phyloP scores from a whole-genome alignment of 2,329 filamentous ascomycete species.

The Arthrobotrys sinensis region DNA sequence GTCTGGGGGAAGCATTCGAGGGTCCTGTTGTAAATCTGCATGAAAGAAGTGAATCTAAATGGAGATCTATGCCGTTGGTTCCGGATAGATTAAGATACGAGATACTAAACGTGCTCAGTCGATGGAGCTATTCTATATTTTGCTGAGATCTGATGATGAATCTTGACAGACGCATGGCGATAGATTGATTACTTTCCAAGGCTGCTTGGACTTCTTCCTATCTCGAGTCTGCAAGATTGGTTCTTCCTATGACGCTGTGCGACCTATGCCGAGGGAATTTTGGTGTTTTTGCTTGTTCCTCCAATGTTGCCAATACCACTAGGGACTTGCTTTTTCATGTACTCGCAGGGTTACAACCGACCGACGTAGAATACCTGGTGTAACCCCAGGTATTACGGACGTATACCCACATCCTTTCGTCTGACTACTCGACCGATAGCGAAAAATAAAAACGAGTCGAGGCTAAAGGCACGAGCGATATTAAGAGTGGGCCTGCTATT shows the following conservation, averaged over 20 bases:
- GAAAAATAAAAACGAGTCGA: background rate
- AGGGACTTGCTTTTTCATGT: slow-evolving; percentile 22
- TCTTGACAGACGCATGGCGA: slow-evolving; percentile 9
- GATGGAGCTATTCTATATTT: slow-evolving; percentile 6
- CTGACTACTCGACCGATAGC: slow-evolving; percentile 1
- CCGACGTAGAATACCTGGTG: slow-evolving; percentile 34
- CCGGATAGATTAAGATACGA: slow-evolving; percentile 20
- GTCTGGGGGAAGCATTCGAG: slow-evolving; percentile 4
- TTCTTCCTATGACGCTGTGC: slow-evolving; percentile 19
- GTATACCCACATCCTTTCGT: slow-evolving; percentile 22
- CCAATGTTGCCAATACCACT: slow-evolving; percentile 21
- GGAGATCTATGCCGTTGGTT: slow-evolving; percentile 33
- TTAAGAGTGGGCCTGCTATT: slow-evolving; percentile 21
- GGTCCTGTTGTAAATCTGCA: slow-evolving; percentile 31
- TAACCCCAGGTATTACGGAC: slow-evolving; percentile 44
- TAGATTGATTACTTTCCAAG: slow-evolving; percentile 9
- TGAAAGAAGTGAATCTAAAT: slow-evolving; percentile 4
- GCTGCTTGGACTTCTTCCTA: slow-evolving; percentile 22
- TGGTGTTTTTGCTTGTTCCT: slow-evolving; percentile 18
- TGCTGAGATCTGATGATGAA: slow-evolving; percentile 23
- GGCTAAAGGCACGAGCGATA: slow-evolving; percentile 35
- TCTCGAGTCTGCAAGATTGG: slow-evolving; percentile 23
- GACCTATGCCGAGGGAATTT: slow-evolving; percentile 36
- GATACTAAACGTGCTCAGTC: slow-evolving; percentile 14
- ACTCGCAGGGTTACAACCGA: slow-evolving; percentile 38